phyloP scores from a whole-genome alignment of 2,329 filamentous ascomycete species.

The Raffaelea ambrosiae region DNA sequence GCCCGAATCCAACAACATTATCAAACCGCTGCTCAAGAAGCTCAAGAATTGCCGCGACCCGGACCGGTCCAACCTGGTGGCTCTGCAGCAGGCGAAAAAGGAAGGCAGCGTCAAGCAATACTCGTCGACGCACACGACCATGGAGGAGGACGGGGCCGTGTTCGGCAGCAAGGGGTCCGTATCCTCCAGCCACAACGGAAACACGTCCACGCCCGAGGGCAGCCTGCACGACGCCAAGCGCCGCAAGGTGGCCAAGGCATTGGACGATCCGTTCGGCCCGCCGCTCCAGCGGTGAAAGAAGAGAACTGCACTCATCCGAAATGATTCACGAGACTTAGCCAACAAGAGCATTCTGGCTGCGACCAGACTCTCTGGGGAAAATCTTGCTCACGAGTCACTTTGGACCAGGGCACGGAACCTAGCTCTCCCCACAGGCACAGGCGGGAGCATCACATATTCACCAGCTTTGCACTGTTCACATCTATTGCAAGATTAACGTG shows the following conservation, averaged over 20 bases:
- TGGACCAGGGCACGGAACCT: too few species aligned
- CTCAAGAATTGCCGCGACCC: constrained; percentile 67
- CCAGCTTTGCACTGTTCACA: too few species aligned
- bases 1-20: constrained; percentile 37
- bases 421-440: too few species aligned
- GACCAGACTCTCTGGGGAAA: too few species aligned
- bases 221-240: constrained; percentile 30
- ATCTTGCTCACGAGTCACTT: too few species aligned
- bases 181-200: background rate
- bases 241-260: constrained; percentile 29
- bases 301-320: too few species aligned
- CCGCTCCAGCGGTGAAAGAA: constrained; percentile 23
- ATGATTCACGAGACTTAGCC: background rate
- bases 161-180: constrained; percentile 28
- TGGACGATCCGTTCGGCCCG: constrained; percentile 40
- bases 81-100: constrained; percentile 55
- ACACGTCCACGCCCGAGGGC: constrained; percentile 15
- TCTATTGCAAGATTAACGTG: too few species aligned
- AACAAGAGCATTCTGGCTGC: background rate
- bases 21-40: constrained; percentile 57
- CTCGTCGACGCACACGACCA: constrained; percentile 11
- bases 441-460: too few species aligned
- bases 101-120: constrained; percentile 33
- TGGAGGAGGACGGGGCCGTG: constrained; percentile 32
- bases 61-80: constrained; percentile 63